Conservation (phyloP, 345 rosid genomes). For the Salix exigua region DNA sequence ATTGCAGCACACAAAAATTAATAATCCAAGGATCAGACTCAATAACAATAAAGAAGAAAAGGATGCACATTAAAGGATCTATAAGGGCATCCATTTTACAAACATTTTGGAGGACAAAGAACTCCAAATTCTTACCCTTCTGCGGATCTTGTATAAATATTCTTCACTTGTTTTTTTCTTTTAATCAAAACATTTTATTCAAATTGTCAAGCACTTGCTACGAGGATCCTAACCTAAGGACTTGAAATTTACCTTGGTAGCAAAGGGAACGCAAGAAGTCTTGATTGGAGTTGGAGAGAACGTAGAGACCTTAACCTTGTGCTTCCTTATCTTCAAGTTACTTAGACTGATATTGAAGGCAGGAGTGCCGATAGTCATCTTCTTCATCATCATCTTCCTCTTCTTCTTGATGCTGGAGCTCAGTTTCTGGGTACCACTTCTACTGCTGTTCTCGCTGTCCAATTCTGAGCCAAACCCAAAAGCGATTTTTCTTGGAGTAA, state of each 20-base stretch:
- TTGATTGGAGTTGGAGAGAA: constrained; percentile 42
- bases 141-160: too few species aligned
- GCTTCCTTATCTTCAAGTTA: constrained; percentile 17
- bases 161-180: not conserved
- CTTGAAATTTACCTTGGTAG: constrained; percentile 39
- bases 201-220: not conserved
- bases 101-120: too few species aligned
- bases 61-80: too few species aligned
- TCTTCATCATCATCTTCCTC: not conserved
- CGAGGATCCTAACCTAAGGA: not conserved
- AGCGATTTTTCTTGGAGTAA: constrained; percentile 31
- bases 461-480: constrained; percentile 32
- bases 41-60: too few species aligned
- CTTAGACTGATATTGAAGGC: constrained; percentile 14
- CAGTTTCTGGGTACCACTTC: constrained; percentile 12
- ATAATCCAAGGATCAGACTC: not conserved
- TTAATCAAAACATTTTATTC: not conserved
- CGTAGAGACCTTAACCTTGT: constrained; percentile 20
- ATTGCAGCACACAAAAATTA: not conserved
- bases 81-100: too few species aligned
- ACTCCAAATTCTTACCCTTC: too few species aligned
- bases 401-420: constrained; percentile 21
- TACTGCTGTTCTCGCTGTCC: constrained; percentile 4
- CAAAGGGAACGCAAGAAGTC: constrained; percentile 42
- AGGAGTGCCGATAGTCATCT: not conserved